phyloP scores from a whole-genome alignment of 202 grass and related monocot species.

The Cymbopogon flexuosus region DNA sequence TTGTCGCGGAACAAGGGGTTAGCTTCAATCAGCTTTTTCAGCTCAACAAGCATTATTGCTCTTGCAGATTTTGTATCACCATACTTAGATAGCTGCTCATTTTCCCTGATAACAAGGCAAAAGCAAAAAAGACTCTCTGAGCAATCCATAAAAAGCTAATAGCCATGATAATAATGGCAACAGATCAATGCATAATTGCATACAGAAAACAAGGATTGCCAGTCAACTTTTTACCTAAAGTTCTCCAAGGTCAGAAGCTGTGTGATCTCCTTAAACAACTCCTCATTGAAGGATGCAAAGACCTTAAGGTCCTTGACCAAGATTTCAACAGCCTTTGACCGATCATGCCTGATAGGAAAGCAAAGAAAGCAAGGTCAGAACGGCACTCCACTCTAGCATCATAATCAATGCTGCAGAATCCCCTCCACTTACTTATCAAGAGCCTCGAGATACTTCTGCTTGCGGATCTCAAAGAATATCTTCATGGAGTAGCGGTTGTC shows the following conservation, averaged over 20 bases:
- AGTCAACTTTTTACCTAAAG: conserved; percentile 59
- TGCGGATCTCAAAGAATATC: conserved; percentile 99
- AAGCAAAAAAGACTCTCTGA: neutral
- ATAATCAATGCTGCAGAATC: neutral
- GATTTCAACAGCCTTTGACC: conserved; percentile 88
- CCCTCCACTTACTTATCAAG: conserved; percentile 68
- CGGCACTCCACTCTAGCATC: conserved; percentile 1
- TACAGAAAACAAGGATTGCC: neutral
- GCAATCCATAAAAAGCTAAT: neutral
- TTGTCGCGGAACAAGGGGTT: conserved; percentile 54
- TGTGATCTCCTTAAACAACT: conserved; percentile 91
- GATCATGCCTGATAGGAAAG: conserved; percentile 70
- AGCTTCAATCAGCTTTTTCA: conserved; percentile 96
- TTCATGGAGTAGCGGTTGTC: conserved; percentile 99
- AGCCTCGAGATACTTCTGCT: conserved; percentile 94
- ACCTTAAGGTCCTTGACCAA: conserved; percentile 97
- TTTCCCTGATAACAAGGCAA: conserved; percentile 64
- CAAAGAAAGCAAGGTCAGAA: conserved; percentile 18
- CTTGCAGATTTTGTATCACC: conserved; percentile 82
- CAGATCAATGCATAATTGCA: neutral
- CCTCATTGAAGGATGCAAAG: conserved; percentile 90
- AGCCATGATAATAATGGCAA: neutral
- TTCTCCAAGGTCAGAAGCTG: conserved; percentile 91
- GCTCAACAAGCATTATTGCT: conserved; percentile 89
- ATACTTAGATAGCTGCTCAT: conserved; percentile 95